phyloP scores from a whole-genome alignment of 345 rosid genomes.

The Pugionium dolabratum region DNA sequence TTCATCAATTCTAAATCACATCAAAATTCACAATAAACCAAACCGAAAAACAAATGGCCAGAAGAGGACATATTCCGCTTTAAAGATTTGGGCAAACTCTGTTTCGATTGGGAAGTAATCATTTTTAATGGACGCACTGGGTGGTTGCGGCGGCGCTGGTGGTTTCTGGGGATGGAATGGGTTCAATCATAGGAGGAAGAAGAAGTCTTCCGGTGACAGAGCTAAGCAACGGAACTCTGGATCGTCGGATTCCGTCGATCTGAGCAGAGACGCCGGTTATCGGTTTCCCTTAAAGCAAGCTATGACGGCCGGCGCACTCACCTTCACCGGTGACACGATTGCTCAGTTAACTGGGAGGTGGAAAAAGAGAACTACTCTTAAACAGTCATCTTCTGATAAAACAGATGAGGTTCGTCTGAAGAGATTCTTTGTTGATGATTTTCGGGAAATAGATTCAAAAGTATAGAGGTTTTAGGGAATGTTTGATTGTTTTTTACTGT shows the following conservation, averaged over 20 bases:
- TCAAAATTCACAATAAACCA: constrained; percentile 4
- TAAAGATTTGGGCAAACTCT: constrained; percentile 19
- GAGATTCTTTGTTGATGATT: background rate
- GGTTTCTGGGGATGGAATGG: constrained; percentile 64
- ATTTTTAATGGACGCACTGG: constrained; percentile 59
- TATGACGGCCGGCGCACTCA: constrained; percentile 68
- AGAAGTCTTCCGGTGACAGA: constrained; percentile 31
- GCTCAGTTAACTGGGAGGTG: constrained; percentile 64
- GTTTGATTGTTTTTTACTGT: constrained; percentile 1
- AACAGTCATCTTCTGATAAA: constrained; percentile 32
- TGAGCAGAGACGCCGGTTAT: constrained; percentile 45
- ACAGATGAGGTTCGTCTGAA: constrained; percentile 33
- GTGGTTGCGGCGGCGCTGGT: constrained; percentile 46
- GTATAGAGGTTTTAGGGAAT: constrained; percentile 5
- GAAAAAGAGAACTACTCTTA: constrained; percentile 41
- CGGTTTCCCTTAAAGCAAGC: constrained; percentile 88
- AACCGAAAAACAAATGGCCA: constrained; percentile 37
- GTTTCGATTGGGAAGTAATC: constrained; percentile 16
- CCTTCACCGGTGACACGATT: constrained; percentile 76
- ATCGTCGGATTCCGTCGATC: constrained; percentile 53
- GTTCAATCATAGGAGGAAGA: constrained; percentile 35
- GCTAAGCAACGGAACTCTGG: constrained; percentile 47
- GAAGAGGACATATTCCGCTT: constrained; percentile 15
- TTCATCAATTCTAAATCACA: background rate
- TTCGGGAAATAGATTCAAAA: constrained; percentile 6